phyloP scores from a whole-genome alignment of 257 asterid genomes.

The Solanum chiquidenum region DNA sequence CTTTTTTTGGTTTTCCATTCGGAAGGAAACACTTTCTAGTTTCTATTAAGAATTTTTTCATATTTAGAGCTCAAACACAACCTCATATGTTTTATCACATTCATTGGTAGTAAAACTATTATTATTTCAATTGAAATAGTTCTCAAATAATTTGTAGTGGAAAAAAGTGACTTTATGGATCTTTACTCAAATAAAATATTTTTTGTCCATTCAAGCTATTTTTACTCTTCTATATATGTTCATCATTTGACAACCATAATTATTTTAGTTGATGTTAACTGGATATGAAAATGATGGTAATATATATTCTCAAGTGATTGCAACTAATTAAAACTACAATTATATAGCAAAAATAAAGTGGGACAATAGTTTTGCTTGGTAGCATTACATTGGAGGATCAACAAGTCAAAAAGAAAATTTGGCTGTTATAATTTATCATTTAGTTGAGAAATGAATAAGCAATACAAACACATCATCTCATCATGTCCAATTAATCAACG shows the following conservation, averaged over 20 bases:
- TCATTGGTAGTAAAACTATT: background rate
- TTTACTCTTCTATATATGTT: background rate
- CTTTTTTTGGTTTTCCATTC: background rate
- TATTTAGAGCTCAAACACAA: too few relatives aligned
- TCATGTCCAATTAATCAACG: background rate
- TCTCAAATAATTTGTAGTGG: background rate
- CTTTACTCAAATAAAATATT: too few relatives aligned
- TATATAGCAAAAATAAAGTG: background rate
- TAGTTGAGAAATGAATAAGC: background rate
- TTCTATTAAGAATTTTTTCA: too few relatives aligned
- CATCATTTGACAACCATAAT: background rate
- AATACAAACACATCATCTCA: background rate
- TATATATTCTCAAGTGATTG: background rate
- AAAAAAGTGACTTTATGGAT: background rate
- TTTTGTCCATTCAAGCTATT: background rate
- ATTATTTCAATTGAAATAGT: background rate
- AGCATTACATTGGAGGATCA: background rate
- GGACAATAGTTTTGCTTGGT: slow-evolving; percentile 3
- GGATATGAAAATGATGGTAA: background rate
- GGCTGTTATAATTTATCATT: slow-evolving; percentile 8
- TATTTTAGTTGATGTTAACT: background rate
- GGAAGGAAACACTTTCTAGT: too few relatives aligned
- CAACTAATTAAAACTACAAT: background rate
- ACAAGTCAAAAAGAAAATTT: slow-evolving; percentile 1
- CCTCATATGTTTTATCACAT: background rate